Conservation (phyloP, 2,329 filamentous ascomycete species). For the Tympanopsis confertula region DNA sequence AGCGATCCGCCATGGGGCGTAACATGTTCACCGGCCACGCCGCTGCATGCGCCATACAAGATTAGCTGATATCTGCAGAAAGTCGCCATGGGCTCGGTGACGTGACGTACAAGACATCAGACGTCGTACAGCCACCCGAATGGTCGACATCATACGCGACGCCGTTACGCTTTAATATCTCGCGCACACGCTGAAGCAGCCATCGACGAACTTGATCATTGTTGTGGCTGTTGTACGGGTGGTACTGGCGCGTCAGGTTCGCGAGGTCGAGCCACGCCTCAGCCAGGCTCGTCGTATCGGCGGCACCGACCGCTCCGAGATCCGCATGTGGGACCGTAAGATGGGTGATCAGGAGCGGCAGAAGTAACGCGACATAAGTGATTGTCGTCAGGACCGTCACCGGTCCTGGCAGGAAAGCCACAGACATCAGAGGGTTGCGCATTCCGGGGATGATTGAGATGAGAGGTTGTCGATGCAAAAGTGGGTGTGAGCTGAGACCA, state of each 20-base stretch:
- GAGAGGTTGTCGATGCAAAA: no score
- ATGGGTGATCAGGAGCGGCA: not conserved
- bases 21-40: no score
- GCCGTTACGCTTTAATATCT: not conserved
- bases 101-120: not conserved
- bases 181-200: conserved; percentile 31
- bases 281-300: not conserved
- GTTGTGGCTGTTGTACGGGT: conserved; percentile 48
- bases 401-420: not conserved
- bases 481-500: no score
- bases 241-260: conserved; percentile 38
- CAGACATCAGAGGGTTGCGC: not conserved
- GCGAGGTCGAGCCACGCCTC: conserved; percentile 54
- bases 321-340: not conserved
- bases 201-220: conserved; percentile 49
- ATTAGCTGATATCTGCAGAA: no score
- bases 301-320: not conserved
- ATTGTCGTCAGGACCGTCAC: not conserved
- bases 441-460: no score
- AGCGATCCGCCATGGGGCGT: no score
- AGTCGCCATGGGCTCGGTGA: no score
- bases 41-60: no score
- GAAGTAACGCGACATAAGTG: not conserved
- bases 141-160: not conserved
- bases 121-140: not conserved